Evolutionary conservation across 1,284 basidiomycete genomes (phyloP).

Genomic region (Naganishia liquefaciens): DNA sequence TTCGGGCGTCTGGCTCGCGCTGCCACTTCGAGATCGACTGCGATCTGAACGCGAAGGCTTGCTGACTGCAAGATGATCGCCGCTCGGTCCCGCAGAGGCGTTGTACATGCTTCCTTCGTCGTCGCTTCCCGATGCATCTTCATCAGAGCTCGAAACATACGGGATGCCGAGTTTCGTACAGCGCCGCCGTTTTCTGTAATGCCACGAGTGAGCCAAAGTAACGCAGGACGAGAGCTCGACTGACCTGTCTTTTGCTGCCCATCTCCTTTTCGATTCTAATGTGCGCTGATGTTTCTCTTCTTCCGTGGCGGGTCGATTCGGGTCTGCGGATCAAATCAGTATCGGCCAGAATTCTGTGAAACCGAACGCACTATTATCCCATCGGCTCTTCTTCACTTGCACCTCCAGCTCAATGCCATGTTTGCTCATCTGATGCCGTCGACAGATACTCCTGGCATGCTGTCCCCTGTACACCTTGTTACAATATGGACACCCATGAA

Average conservation of each 20-base stretch:
- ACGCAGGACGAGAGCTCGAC: constrained; percentile 20
- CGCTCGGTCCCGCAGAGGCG: constrained; percentile 14
- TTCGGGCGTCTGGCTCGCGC: constrained; percentile 2
- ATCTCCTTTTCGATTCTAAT: constrained; percentile 58
- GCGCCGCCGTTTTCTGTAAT: constrained; percentile 26
- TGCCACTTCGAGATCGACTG: constrained; percentile 1
- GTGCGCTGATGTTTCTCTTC: constrained; percentile 57
- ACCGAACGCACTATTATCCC: constrained; percentile 56
- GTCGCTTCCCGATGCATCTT: constrained; percentile 19
- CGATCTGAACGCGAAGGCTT: background rate
- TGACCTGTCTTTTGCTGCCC: constrained; percentile 58
- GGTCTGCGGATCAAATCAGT: constrained; percentile 45
- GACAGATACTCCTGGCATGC: constrained; percentile 60
- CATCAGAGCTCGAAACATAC: constrained; percentile 22
- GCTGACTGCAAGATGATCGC: constrained; percentile 1
- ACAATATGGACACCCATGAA: constrained; percentile 43
- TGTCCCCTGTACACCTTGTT: constrained; percentile 57
- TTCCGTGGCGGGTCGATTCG: constrained; percentile 57
- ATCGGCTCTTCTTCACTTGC: constrained; percentile 59
- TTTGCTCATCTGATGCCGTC: constrained; percentile 60
- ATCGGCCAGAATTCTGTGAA: background rate
- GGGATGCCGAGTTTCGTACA: constrained; percentile 27
- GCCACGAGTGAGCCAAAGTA: background rate
- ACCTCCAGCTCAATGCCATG: constrained; percentile 58
- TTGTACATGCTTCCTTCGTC: constrained; percentile 6